These are phyloP conservation scores for Calonectria ilicicola DNA, from an alignment of 2,329 filamentous ascomycete genomes.

Conservation along the genomic window DNA sequence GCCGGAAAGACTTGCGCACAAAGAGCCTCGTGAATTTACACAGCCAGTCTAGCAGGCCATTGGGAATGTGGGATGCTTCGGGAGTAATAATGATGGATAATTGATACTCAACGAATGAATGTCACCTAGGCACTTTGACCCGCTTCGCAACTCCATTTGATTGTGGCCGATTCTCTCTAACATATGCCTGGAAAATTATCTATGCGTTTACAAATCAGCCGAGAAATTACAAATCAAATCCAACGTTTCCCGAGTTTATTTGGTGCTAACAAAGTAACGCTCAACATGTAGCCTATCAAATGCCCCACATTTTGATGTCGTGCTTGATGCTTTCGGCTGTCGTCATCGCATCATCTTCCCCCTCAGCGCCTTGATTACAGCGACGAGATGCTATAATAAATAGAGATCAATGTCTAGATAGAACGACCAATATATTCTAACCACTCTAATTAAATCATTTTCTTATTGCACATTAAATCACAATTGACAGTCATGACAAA, in stretches of 20 bases:
- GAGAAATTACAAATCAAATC: constrained; percentile 6
- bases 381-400: neutral
- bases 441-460: neutral
- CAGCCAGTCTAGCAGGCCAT: neutral
- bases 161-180: too few relatives aligned
- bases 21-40: neutral
- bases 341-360: constrained; percentile 22
- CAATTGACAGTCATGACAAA: constrained; percentile 27
- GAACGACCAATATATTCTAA: neutral
- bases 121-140: too few relatives aligned
- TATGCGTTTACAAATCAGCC: constrained; percentile 1
- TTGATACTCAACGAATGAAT: neutral
- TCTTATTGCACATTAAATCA: neutral
- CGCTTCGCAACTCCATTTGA: too few relatives aligned
- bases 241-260: neutral
- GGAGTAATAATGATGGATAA: neutral
- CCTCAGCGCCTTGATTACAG: neutral
- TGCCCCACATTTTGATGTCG: constrained; percentile 32
- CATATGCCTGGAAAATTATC: neutral
- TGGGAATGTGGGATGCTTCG: neutral
- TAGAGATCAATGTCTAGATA: neutral
- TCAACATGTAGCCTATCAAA: neutral
- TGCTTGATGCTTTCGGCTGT: constrained; percentile 25
- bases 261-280: neutral
- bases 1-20: neutral